phyloP scores from a whole-genome alignment of 2,329 filamentous ascomycete species.

The Phyllosticta paracitricarpa region DNA sequence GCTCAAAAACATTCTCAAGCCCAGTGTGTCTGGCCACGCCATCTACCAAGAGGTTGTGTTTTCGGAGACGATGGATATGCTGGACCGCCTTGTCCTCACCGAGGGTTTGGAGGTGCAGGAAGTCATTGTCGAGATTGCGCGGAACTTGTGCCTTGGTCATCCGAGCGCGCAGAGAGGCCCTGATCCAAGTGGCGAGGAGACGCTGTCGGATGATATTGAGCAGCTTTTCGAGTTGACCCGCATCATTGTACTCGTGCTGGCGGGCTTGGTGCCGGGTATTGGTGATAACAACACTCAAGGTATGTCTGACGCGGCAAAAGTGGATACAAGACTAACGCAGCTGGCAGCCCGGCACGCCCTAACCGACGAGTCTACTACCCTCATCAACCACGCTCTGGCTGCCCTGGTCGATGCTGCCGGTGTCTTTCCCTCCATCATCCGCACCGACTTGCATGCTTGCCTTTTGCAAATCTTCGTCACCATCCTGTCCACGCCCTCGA shows the following conservation, averaged over 20 bases:
- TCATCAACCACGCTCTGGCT: constrained; percentile 71
- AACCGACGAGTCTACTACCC: constrained; percentile 74
- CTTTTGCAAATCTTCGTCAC: constrained; percentile 95
- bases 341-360: constrained; percentile 58
- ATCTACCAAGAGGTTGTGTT: constrained; percentile 96
- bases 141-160: constrained; percentile 81
- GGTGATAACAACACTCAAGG: constrained; percentile 42
- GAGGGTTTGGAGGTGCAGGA: constrained; percentile 81
- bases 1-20: constrained; percentile 87
- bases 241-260: constrained; percentile 88
- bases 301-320: constrained; percentile 8
- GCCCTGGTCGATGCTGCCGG: constrained; percentile 90
- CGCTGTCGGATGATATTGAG: constrained; percentile 92
- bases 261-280: constrained; percentile 76
- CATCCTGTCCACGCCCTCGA: constrained; percentile 75
- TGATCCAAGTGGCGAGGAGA: constrained; percentile 47
- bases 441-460: constrained; percentile 89
- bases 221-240: constrained; percentile 94
- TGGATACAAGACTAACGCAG: constrained; percentile 34
- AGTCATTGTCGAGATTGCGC: constrained; percentile 88
- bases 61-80: constrained; percentile 89
- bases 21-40: constrained; percentile 88
- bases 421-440: constrained; percentile 93
- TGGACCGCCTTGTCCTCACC: constrained; percentile 85
- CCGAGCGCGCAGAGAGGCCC: constrained; percentile 63